Percentiles rank a stretch among this genome's conserved stretches.
phyloP scores from a whole-genome alignment of 1,284 basidiomycete species.

The Ceratobasidium sp. region DNA sequence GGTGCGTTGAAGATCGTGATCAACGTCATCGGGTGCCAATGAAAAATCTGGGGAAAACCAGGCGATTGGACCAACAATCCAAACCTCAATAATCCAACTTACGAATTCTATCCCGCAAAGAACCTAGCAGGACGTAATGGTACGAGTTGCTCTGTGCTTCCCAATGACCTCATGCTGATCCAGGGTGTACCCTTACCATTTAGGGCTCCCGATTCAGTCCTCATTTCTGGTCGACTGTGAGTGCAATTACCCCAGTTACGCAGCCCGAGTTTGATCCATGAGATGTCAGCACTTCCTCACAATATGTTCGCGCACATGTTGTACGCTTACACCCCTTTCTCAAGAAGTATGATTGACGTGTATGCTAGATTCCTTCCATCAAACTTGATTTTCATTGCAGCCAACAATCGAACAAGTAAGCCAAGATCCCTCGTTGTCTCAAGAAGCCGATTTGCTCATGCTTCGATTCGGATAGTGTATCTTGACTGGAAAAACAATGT shows the following conservation, averaged over 20 bases:
- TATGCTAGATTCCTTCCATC: background rate
- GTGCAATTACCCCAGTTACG: conserved; percentile 79
- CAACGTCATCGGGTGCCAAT: background rate
- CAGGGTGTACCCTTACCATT: background rate
- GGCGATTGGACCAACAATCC: conserved; percentile 86
- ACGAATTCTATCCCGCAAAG: conserved; percentile 85
- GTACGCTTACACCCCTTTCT: conserved; percentile 53
- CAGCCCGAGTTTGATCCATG: conserved; percentile 70
- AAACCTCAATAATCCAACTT: conserved; percentile 81
- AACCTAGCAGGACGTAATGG: conserved; percentile 74
- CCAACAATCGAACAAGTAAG: conserved; percentile 9
- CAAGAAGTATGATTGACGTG: background rate
- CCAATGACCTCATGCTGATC: conserved; percentile 3
- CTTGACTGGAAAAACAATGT: conserved; percentile 62
- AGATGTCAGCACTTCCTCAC: conserved; percentile 23
- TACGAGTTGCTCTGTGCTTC: background rate
- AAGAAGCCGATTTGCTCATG: background rate
- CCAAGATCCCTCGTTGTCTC: background rate
- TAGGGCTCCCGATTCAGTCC: conserved; percentile 64
- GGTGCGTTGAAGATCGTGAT: conserved; percentile 56
- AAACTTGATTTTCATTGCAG: conserved; percentile 3
- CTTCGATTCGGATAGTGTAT: conserved; percentile 63
- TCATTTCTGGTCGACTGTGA: conserved; percentile 78
- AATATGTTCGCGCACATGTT: conserved; percentile 53
- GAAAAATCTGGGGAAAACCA: conserved; percentile 55